A percentile compares a stretch with the other conserved stretches of the same genome.
phyloP scores from a whole-genome alignment of 1,284 basidiomycete genomes.

The Rhodotorula sp. region DNA sequence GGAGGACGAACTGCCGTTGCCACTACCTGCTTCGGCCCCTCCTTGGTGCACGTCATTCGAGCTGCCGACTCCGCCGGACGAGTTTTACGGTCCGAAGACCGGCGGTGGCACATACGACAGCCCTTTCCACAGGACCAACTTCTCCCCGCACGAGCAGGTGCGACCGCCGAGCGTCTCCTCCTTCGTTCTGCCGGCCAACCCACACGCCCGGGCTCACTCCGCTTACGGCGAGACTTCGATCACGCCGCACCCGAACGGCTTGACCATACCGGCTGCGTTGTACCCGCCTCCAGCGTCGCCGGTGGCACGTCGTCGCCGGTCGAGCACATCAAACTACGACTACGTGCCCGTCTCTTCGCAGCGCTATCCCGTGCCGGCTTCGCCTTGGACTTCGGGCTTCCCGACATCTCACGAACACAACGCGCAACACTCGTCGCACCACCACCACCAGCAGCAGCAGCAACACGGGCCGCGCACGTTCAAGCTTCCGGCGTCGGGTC shows the following conservation, averaged over 20 bases:
- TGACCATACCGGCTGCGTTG: too few relatives aligned
- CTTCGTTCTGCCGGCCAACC: neutral
- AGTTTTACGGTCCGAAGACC: neutral
- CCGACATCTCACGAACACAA: neutral
- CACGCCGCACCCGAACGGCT: neutral
- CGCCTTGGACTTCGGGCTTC: neutral
- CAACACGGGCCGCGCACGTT: neutral
- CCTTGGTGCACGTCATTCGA: slow-evolving; percentile 32
- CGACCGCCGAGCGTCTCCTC: neutral
- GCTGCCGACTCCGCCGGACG: neutral
- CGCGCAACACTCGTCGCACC: neutral
- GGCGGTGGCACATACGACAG: neutral
- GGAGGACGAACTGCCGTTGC: slow-evolving; percentile 2
- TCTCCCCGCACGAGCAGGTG: neutral
- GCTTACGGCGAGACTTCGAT: neutral
- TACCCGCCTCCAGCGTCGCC: neutral
- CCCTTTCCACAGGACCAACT: neutral
- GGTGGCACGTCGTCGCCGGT: slow-evolving; percentile 1
- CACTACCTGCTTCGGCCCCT: slow-evolving; percentile 27
- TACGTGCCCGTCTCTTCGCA: neutral
- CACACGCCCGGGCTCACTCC: neutral
- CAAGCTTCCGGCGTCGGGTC: neutral
- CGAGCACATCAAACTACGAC: neutral
- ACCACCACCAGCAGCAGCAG: neutral
- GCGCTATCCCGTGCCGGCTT: neutral